phyloP scores from a whole-genome alignment of 495 filamentous ascomycete genomes.

The Penicillium maclennaniae region DNA sequence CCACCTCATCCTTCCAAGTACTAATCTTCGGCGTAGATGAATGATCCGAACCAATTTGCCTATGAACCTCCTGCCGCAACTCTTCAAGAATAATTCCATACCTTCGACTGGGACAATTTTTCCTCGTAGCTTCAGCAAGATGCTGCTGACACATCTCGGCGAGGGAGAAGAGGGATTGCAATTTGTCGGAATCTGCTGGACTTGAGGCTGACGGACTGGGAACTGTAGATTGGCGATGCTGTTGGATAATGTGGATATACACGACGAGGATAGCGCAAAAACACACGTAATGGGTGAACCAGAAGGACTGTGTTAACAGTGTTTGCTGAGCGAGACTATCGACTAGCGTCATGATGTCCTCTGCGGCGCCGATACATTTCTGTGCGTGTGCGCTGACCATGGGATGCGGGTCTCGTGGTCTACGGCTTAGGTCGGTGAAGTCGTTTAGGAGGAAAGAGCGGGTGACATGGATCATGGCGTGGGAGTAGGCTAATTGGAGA shows the following conservation, averaged over 20 bases:
- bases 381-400: conserved; percentile 34
- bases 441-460: conserved; percentile 54
- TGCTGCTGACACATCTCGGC: conserved; percentile 46
- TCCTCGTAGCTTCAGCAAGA: conserved; percentile 45
- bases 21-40: conserved; percentile 2
- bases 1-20: conserved; percentile 2
- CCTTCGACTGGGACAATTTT: conserved; percentile 49
- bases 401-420: conserved; percentile 29
- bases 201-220: conserved; percentile 20
- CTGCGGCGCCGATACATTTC: conserved; percentile 44
- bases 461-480: conserved; percentile 53
- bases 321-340: conserved; percentile 38
- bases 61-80: conserved; percentile 40
- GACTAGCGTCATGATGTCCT: conserved; percentile 36
- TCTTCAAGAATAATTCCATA: conserved; percentile 51
- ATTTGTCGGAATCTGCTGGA: conserved; percentile 18
- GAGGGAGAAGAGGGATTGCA: conserved; percentile 35
- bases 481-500: conserved; percentile 49
- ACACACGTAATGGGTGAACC: conserved; percentile 54
- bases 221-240: conserved; percentile 31
- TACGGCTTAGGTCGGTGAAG: conserved; percentile 42
- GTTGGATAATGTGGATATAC: conserved; percentile 54
- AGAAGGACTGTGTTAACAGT: conserved; percentile 39
- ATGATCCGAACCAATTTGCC: conserved; percentile 29
- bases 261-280: conserved; percentile 54